phyloP scores from a whole-genome alignment of 306 rosid species.

The Senna tora region DNA sequence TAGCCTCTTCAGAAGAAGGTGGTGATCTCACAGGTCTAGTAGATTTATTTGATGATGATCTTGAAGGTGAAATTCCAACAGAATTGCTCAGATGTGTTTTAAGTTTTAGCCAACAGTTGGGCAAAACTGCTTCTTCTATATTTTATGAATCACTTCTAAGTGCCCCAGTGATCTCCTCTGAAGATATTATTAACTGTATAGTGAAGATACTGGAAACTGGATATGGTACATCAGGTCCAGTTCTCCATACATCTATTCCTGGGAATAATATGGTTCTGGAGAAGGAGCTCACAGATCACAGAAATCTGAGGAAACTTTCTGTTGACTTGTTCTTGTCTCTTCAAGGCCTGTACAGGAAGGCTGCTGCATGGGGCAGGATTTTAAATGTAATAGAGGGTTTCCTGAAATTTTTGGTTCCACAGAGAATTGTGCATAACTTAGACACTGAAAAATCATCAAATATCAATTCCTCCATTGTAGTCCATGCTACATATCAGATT shows the following conservation, averaged over 20 bases:
- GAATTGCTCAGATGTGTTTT: constrained; percentile 74
- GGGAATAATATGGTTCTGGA: constrained; percentile 57
- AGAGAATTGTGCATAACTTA: constrained; percentile 48
- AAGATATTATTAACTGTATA: constrained; percentile 63
- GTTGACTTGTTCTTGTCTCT: constrained; percentile 79
- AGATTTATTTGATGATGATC: constrained; percentile 56
- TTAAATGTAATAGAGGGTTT: constrained; percentile 68
- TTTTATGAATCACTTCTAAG: constrained; percentile 75
- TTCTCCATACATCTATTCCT: constrained; percentile 44
- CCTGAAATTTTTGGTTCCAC: constrained; percentile 85
- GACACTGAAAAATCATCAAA: constrained; percentile 55
- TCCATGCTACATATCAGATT: constrained; percentile 85
- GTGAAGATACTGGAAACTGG: constrained; percentile 81
- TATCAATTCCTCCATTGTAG: constrained; percentile 65
- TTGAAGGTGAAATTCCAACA: constrained; percentile 58
- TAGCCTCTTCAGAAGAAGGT: constrained; percentile 72
- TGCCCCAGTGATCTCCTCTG: constrained; percentile 57
- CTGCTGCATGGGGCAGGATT: constrained; percentile 72
- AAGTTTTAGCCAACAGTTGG: constrained; percentile 74
- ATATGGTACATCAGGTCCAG: constrained; percentile 56
- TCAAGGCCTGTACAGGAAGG: constrained; percentile 70
- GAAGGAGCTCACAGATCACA: constrained; percentile 65
- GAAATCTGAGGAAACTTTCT: constrained; percentile 76
- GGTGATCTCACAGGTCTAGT: constrained; percentile 54
- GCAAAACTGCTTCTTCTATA: constrained; percentile 76